phyloP scores from a whole-genome alignment of 495 filamentous ascomycete species.

The Trichodelitschia bisporula region DNA sequence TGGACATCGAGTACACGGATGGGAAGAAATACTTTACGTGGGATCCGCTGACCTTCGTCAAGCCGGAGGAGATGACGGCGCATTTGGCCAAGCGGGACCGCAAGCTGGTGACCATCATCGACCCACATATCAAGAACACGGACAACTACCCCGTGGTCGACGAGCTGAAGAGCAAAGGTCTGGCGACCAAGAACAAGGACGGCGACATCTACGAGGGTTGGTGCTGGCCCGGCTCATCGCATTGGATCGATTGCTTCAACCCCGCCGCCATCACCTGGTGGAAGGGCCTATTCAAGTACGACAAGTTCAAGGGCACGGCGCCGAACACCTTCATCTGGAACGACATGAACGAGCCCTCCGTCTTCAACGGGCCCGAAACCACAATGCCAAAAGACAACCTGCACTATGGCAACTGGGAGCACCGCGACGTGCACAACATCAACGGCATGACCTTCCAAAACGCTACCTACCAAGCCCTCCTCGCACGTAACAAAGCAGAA shows the following conservation, averaged over 20 bases:
- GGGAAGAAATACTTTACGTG: slow-evolving; percentile 95
- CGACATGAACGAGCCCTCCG: slow-evolving; percentile 98
- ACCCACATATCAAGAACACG: slow-evolving; percentile 91
- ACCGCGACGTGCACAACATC: slow-evolving; percentile 86
- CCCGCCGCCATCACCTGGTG: slow-evolving; percentile 75
- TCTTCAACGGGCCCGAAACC: slow-evolving; percentile 93
- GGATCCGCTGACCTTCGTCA: slow-evolving; percentile 65
- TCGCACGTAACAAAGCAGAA: slow-evolving; percentile 32
- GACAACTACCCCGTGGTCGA: slow-evolving; percentile 49
- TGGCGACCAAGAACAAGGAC: slow-evolving; percentile 75
- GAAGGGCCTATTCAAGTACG: slow-evolving; percentile 64
- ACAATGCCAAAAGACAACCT: slow-evolving; percentile 97
- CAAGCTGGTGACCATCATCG: slow-evolving; percentile 84
- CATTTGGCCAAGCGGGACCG: slow-evolving; percentile 60
- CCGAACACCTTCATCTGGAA: slow-evolving; percentile 91
- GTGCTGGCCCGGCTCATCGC: slow-evolving; percentile 93
- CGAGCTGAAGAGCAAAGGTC: slow-evolving; percentile 57
- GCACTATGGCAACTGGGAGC: slow-evolving; percentile 81
- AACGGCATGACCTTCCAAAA: slow-evolving; percentile 87
- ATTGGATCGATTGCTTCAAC: slow-evolving; percentile 93
- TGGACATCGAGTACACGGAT: slow-evolving; percentile 91
- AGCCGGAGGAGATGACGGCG: slow-evolving; percentile 70
- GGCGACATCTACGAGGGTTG: slow-evolving; percentile 76
- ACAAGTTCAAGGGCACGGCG: slow-evolving; percentile 57
- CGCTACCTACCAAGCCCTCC: slow-evolving; percentile 64